Evolutionary conservation across 345 rosid species (phyloP).

Genomic region (Reutealis trisperma): DNA sequence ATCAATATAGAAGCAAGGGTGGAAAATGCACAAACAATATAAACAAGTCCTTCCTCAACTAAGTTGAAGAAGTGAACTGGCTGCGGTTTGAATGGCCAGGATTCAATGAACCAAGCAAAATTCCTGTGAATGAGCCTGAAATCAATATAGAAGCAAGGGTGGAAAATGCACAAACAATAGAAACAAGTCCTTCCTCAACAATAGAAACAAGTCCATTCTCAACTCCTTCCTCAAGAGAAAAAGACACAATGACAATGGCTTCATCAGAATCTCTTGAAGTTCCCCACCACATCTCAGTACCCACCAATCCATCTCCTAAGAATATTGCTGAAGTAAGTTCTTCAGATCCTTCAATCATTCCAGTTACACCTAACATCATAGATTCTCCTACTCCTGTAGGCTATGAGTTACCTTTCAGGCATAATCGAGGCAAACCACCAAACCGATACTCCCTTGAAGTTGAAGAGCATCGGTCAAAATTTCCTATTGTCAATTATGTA

Average conservation of each 20-base stretch:
- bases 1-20: not conserved
- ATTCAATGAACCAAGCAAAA: too few relatives aligned
- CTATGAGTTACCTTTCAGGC: not conserved
- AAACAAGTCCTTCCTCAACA: too few relatives aligned
- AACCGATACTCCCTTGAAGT: not conserved
- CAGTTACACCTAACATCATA: too few relatives aligned
- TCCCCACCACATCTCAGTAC: too few relatives aligned
- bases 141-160: not conserved
- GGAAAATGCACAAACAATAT: too few relatives aligned
- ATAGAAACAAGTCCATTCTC: not conserved
- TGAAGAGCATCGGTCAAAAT: not conserved
- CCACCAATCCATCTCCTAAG: not conserved
- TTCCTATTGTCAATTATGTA: not conserved
- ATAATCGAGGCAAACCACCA: constrained; percentile 10
- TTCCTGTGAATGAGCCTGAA: not conserved
- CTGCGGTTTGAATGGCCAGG: not conserved
- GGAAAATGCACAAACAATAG: too few relatives aligned
- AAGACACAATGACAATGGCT: too few relatives aligned
- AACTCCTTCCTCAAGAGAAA: not conserved
- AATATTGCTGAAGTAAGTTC: not conserved
- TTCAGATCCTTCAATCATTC: too few relatives aligned
- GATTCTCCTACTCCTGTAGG: not conserved
- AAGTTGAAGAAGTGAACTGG: constrained; percentile 11
- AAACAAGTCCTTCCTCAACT: too few relatives aligned
- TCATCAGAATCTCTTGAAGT: too few relatives aligned